Evolutionary conservation across 2,329 filamentous ascomycete genomes (phyloP), one percentile per base, ranked within the genome.

Genomic region (Lachnellula hyalina): DNA sequence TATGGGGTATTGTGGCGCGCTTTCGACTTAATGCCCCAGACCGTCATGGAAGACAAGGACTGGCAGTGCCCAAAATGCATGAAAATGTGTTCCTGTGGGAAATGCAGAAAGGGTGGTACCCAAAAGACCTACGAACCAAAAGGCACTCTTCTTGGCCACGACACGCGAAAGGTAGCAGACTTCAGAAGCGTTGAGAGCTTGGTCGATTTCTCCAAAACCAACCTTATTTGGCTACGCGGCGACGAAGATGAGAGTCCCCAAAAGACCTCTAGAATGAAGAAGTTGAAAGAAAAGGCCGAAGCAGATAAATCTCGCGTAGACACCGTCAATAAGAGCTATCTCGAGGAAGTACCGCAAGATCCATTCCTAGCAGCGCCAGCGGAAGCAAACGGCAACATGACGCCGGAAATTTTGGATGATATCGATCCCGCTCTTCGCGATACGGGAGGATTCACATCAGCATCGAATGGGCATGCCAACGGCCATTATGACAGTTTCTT

Each of bases 1-100:
- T 99, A 95, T 67, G 93, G 93, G n/a, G 87, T 87, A 15, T 77
- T 99, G 1, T 97, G 91, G 72, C 81, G 94, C 53, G 92, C 90
- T 0, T 96, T 96, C 66, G 93, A 97, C 69, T 82, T 91, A 68
- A 87, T 90, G 81, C 94, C 94, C 0, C 84, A 93, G 64, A 77
- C 83, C 19, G 83, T 92, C 0, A 86, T 96, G 80, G 85, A 95
- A 67, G 80, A 89, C 60, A 82, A 85, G 60, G 77, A 85, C 47
- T 99, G 94, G 93, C 82, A 87, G 65, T 99, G 94, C 61, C 94
- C 94, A 0, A 90, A 86, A 66, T 99, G 94, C 68, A 77, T 82
- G 21, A 84, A 85, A 17, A 89, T 93, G 38, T 99, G 94, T 76
- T 95, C 92, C 61, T 96, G 92, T 65, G 89, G 85, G 12, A 76